Evolutionary conservation across 2,329 filamentous ascomycete species (phyloP).

Genomic region (Aureobasidium musti): DNA sequence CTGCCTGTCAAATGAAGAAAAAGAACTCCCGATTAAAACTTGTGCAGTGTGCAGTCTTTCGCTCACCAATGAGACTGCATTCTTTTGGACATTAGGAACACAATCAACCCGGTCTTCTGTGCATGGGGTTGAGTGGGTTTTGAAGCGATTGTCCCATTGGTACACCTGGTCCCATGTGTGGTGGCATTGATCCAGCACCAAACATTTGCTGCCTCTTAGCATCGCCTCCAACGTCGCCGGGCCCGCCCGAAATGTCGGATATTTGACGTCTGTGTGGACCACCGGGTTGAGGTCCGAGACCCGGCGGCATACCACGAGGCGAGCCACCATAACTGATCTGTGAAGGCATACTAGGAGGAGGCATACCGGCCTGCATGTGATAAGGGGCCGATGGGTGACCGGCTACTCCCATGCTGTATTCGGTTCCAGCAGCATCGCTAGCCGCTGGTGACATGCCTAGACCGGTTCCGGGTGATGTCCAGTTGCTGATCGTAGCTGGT

Average conservation of each 20-base stretch:
- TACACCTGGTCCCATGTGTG: slow-evolving; percentile 34
- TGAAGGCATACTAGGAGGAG: slow-evolving; percentile 31
- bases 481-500: slow-evolving; percentile 61
- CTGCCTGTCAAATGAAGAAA: neutral
- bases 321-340: slow-evolving; percentile 46
- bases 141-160: slow-evolving; percentile 45
- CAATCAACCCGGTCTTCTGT: slow-evolving; percentile 47
- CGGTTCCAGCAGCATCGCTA: slow-evolving; percentile 48
- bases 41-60: neutral
- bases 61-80: neutral
- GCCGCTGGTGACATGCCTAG: slow-evolving; percentile 60
- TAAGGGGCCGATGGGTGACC: slow-evolving; percentile 43
- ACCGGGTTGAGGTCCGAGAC: slow-evolving; percentile 35
- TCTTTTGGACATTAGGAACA: neutral
- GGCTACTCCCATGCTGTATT: slow-evolving; percentile 49
- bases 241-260: slow-evolving; percentile 61
- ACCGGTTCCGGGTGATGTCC: slow-evolving; percentile 64
- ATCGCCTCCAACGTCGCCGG: slow-evolving; percentile 53
- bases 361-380: slow-evolving; percentile 36
- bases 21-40: slow-evolving; percentile 5
- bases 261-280: slow-evolving; percentile 58
- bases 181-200: slow-evolving; percentile 35
- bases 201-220: slow-evolving; percentile 63
- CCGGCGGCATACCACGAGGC: slow-evolving; percentile 43
- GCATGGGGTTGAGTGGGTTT: slow-evolving; percentile 53